Evolutionary conservation across 352 stramenopile species (phyloP).

Genomic region (Globisporangium spiculum): DNA sequence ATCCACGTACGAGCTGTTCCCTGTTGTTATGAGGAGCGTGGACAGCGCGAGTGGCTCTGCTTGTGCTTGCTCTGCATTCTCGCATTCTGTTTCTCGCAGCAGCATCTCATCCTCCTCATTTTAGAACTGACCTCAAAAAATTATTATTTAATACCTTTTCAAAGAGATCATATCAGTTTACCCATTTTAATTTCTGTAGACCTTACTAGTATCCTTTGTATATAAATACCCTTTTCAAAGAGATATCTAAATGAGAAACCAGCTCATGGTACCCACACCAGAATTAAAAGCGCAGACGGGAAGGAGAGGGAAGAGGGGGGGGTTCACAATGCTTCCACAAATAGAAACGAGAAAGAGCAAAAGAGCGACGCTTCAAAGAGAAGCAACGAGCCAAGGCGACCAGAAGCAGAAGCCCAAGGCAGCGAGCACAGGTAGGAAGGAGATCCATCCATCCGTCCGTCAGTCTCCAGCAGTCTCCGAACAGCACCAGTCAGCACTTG

Average conservation of each 20-base stretch:
- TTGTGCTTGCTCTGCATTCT: not conserved
- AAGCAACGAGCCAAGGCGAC: not conserved
- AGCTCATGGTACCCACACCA: not conserved
- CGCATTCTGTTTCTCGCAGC: not conserved
- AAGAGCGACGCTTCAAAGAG: constrained; percentile 8
- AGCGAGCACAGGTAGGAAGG: not conserved
- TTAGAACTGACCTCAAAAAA: constrained; percentile 1
- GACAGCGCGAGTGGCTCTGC: not conserved
- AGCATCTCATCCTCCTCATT: constrained; percentile 14
- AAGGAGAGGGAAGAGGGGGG: not conserved
- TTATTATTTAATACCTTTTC: not conserved
- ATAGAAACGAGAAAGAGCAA: constrained; percentile 6
- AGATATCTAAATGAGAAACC: not conserved
- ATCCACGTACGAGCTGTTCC: not conserved
- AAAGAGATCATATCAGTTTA: not conserved
- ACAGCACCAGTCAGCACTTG: constrained; percentile 1
- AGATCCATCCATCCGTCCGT: not conserved
- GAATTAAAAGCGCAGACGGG: not conserved
- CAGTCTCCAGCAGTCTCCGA: constrained; percentile 5
- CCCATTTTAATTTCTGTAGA: not conserved
- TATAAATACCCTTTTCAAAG: not conserved
- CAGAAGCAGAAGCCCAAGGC: not conserved
- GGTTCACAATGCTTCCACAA: constrained; percentile 6
- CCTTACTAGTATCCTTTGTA: not conserved
- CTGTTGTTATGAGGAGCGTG: not conserved